Base-by-base conservation (phyloP, 176 grass and related monocot species). In the Musa beccarii region DNA sequence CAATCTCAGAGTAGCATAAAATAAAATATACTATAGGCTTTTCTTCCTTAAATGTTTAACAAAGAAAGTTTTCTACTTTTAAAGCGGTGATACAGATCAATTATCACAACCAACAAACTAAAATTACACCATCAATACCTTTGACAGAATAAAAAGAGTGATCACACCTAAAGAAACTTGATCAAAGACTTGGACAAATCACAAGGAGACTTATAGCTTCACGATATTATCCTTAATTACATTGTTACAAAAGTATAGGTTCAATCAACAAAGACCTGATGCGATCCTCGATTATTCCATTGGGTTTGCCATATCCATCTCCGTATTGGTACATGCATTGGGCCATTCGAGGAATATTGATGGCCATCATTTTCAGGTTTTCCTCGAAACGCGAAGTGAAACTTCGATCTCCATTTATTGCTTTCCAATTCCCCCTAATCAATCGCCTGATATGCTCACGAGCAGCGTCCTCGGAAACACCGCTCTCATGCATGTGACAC, bases 401-500 rank as follows among this genome's bases (percentile, higher is more conserved):
- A 55, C 15, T 19, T 53, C 7, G 21, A 11, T 49, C 10, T 26
- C 67, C 53, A 8, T 75, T 81, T 19, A 81, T 16, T 29, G 43
- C 50, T 28, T 25, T 81, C 79, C 71, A 81, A 34, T 54, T 54
- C 3, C 17, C n/a, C 14, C 20, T 17, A 1, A 81, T 81, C 56
- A 81, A 10, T n/a, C 49, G n/a, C 25, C 68, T 23, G 23, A 81
- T 75, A n/a, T 66, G 51, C 11, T 67, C 26, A 15, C 71, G 71
- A 75, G 79, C 79, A 0, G 29, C 34, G 0, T 24, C 10, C 19
- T 81, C 69, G 2, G 79, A 74, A 7, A 75, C 11, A 34, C 43
- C 55, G 20, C 66, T 66, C 17, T 62, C 49, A 24, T 65, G 71
- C 79, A 81, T 81, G 13, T 57, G 68, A 64, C 78, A 80, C 9